Percentiles rank a stretch among this genome's conserved stretches.
phyloP scores from a whole-genome alignment of 2,329 filamentous ascomycete genomes.

The Aspergillus tubingensis region DNA sequence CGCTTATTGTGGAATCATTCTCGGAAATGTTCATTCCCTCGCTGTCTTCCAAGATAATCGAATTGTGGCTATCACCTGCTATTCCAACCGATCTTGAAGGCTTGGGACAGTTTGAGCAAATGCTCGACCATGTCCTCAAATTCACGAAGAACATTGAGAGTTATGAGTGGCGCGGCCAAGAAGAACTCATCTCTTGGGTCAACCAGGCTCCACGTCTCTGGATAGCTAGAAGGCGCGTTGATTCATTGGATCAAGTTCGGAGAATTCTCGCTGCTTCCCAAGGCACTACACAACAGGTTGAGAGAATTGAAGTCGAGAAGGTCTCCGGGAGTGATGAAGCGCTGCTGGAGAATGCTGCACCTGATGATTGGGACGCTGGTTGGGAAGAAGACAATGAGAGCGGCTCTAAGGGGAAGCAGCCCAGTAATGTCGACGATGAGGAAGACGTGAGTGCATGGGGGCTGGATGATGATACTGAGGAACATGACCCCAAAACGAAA shows the following conservation, averaged over 20 bases:
- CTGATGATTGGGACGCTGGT: conserved; percentile 71
- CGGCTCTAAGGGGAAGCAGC: conserved; percentile 21
- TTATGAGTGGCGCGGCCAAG: conserved; percentile 63
- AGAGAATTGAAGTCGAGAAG: conserved; percentile 81
- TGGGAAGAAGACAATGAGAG: conserved; percentile 72
- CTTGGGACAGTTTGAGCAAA: conserved; percentile 69
- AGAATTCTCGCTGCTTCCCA: conserved; percentile 68
- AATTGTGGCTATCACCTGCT: conserved; percentile 71
- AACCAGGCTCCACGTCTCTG: conserved; percentile 78
- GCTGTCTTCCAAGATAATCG: conserved; percentile 68
- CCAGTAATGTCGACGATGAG: conserved; percentile 36
- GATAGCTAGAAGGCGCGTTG: conserved; percentile 81
- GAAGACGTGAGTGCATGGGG: conserved; percentile 55
- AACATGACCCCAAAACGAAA: conserved; percentile 19
- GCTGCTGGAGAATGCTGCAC: conserved; percentile 57
- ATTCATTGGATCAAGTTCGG: conserved; percentile 73
- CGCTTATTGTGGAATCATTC: conserved; percentile 54
- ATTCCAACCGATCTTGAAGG: conserved; percentile 74
- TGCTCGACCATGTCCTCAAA: conserved; percentile 63
- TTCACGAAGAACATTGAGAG: conserved; percentile 67
- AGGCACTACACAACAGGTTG: conserved; percentile 68
- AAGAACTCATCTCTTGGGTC: conserved; percentile 75
- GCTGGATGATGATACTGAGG: conserved; percentile 44
- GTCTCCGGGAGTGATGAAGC: conserved; percentile 70
- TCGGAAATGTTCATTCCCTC: conserved; percentile 70